phyloP scores from a whole-genome alignment of 352 stramenopile genomes.

The Phytophthora colocasiae region DNA sequence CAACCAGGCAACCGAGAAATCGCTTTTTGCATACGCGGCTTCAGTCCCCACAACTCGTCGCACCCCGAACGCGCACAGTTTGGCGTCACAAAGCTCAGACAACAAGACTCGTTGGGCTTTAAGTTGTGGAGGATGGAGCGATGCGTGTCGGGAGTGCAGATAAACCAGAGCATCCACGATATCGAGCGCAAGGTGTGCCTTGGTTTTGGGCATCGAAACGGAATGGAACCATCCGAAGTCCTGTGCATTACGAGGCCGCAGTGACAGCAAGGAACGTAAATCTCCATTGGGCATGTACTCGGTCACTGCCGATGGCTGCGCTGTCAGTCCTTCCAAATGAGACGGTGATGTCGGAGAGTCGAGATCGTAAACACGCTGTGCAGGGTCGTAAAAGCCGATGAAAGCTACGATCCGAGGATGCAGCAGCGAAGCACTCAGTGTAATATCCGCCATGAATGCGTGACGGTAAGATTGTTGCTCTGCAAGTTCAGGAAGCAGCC shows the following conservation, averaged over 20 bases:
- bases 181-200: constrained; percentile 51
- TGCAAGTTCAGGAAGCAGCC: constrained; percentile 24
- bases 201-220: constrained; percentile 31
- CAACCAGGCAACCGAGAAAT: constrained; percentile 56
- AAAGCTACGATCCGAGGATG: constrained; percentile 51
- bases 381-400: constrained; percentile 42
- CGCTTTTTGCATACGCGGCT: constrained; percentile 14
- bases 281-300: constrained; percentile 57
- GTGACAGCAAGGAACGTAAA: constrained; percentile 43
- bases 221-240: constrained; percentile 50
- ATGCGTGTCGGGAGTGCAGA: constrained; percentile 41
- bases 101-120: constrained; percentile 56
- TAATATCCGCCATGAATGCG: constrained; percentile 50
- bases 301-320: constrained; percentile 45
- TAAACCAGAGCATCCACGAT: constrained; percentile 61
- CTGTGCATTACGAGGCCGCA: constrained; percentile 28
- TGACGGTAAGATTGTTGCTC: constrained; percentile 34
- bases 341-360: constrained; percentile 28
- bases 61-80: constrained; percentile 59
- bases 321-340: constrained; percentile 13
- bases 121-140: constrained; percentile 43
- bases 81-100: constrained; percentile 50
- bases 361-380: constrained; percentile 29
- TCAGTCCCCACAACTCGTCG: constrained; percentile 23
- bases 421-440: constrained; percentile 30